These are phyloP conservation scores for Taphrina wiesneri DNA, from an alignment of 1,139 yeast species.

Conservation along the genomic window DNA sequence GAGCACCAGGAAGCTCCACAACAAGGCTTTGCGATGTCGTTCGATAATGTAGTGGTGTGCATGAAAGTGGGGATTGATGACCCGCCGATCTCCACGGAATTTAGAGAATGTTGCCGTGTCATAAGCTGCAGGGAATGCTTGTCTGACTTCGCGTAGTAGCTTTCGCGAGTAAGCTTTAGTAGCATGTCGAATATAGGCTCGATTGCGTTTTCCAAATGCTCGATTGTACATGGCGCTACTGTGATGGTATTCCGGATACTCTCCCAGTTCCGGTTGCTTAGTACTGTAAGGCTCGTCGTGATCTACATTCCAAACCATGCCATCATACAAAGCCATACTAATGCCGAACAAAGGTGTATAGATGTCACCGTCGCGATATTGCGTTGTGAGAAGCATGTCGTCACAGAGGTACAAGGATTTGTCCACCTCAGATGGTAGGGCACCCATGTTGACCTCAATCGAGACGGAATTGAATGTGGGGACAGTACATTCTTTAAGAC, in stretches of 20 bases:
- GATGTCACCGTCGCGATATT: neutral
- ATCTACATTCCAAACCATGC: neutral
- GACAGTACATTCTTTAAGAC: neutral
- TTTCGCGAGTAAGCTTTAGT: neutral
- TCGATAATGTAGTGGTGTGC: neutral
- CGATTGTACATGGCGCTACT: neutral
- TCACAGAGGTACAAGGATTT: neutral
- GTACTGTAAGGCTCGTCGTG: neutral
- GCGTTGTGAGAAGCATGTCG: constrained; percentile 1
- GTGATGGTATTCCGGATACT: neutral
- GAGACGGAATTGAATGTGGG: neutral
- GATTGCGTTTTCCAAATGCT: neutral
- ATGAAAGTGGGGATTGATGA: neutral
- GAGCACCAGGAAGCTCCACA: neutral
- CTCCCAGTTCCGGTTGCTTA: neutral
- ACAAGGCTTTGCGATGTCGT: neutral
- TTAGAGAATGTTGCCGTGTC: neutral
- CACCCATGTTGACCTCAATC: neutral
- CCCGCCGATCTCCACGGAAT: neutral
- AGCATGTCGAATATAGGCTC: neutral
- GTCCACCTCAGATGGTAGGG: neutral
- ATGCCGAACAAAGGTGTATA: neutral
- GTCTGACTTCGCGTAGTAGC: neutral
- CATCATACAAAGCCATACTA: neutral
- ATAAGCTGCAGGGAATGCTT: neutral